Evolutionary conservation across 1,139 yeast species (phyloP), one percentile per base, ranked within the genome.

Genomic region (Candida mesenterica): DNA sequence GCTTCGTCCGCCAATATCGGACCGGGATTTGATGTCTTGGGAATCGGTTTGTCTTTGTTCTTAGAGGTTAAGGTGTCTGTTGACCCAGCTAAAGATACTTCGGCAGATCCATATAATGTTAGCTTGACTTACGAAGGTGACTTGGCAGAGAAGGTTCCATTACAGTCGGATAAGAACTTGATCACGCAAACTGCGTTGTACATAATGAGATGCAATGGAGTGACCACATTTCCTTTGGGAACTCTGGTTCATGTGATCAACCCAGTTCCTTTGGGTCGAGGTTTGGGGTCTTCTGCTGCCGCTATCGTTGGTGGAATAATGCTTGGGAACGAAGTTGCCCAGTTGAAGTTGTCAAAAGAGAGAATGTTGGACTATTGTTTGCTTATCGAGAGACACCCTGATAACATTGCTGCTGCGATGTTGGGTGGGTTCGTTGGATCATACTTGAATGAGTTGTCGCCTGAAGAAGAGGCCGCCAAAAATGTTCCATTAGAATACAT

Each of bases 341-440:
- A 76, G 39, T 68, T 92, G 31, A 79, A 77, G 1, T 77, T 88
- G 44, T 68, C 82, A 37, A 90, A 85, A 59, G 81, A 77, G 48
- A 73, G 98, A 50, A 75, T 92, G 80, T 72, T 92, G 53, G 98
- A 92, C 62, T 92, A 86, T 67, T 88, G 97, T 59, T 73, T 92
- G 49, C 86, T 92, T 90, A 90, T 92, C 50, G 98, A 92, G 66
- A 80, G 97, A 57, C 98, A 92, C 54, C 98, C 98, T 23, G 98
- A 92, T 62, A 92, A 92, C 61, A 90, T 92, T 53, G 90, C 97
- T 15, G 98, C 98, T 24, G 96, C 98, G 30, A 88, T 92, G 96
- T 82, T 90, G 79, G 98, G 98, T 40, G 97, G 98, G 4, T 92
- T 92, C 61, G 95, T 90, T 26, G 98, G 98, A 24, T 87, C 96